Evolutionary conservation across 768 basidiomycete genomes (phyloP).

Genomic region (Russula sp.): DNA sequence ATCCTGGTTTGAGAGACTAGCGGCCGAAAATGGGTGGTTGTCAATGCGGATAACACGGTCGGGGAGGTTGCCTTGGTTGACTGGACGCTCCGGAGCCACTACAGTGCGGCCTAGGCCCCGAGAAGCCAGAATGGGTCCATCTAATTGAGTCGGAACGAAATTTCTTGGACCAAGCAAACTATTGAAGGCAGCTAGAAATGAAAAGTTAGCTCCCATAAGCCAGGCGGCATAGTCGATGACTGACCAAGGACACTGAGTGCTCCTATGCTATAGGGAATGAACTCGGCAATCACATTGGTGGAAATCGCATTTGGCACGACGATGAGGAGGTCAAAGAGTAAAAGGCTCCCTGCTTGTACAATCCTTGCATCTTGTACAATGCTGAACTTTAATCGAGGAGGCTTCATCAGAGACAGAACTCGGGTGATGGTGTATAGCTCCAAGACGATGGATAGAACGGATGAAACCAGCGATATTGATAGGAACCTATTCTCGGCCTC

Average conservation of each 20-base stretch:
- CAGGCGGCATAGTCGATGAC: constrained; percentile 19
- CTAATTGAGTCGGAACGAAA: neutral
- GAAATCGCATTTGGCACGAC: constrained; percentile 33
- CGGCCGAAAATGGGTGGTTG: constrained; percentile 1
- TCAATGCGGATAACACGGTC: neutral
- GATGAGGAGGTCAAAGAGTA: constrained; percentile 40
- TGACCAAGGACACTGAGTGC: constrained; percentile 39
- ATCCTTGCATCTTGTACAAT: constrained; percentile 31
- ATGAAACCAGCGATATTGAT: constrained; percentile 35
- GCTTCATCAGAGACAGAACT: constrained; percentile 29
- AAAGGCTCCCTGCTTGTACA: constrained; percentile 35
- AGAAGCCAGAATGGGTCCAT: neutral
- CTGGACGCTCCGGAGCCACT: neutral
- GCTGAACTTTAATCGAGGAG: constrained; percentile 23
- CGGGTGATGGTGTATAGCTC: constrained; percentile 38
- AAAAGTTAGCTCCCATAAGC: constrained; percentile 1
- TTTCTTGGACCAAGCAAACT: neutral
- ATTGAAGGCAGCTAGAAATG: constrained; percentile 25
- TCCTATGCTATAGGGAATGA: constrained; percentile 39
- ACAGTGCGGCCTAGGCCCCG: neutral
- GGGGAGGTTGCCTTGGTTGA: neutral
- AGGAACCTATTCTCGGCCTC: constrained; percentile 33
- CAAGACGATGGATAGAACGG: constrained; percentile 33
- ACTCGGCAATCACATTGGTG: constrained; percentile 36
- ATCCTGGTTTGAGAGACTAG: neutral